Conservation (phyloP, 1,284 basidiomycete species). For the Naganishia albida region DNA sequence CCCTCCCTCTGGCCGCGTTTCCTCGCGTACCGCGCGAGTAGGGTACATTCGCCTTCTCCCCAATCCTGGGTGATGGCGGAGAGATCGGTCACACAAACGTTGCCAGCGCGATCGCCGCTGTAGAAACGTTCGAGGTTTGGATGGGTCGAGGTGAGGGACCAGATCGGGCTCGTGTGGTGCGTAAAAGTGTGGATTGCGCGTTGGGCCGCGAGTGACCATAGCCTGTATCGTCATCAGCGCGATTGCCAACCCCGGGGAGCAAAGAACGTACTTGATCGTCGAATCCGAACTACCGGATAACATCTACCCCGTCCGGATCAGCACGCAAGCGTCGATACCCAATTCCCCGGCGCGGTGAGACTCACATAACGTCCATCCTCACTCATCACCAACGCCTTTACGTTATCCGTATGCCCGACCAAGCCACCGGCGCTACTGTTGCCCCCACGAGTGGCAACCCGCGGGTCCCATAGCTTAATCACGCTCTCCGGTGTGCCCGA, state of each 20-base stretch:
- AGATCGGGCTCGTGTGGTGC: constrained; percentile 92
- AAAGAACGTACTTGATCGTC: constrained; percentile 54
- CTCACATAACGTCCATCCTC: constrained; percentile 86
- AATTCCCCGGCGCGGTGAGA: too few relatives aligned
- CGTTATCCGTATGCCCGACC: constrained; percentile 95
- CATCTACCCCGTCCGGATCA: constrained; percentile 58
- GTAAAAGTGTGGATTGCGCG: constrained; percentile 93
- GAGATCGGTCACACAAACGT: constrained; percentile 86
- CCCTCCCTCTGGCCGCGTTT: constrained; percentile 51
- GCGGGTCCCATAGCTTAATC: constrained; percentile 88
- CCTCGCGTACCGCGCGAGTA: constrained; percentile 69
- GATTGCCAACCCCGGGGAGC: not conserved
- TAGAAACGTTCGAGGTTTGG: constrained; percentile 90
- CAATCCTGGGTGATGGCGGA: constrained; percentile 73
- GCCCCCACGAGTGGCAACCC: constrained; percentile 58
- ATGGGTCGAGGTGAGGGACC: constrained; percentile 86
- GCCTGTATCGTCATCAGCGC: constrained; percentile 59
- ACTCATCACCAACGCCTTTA: constrained; percentile 81
- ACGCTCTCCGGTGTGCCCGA: constrained; percentile 89
- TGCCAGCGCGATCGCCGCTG: constrained; percentile 88
- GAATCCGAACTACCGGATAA: constrained; percentile 88
- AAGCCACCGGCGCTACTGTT: constrained; percentile 68
- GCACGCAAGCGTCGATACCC: not conserved
- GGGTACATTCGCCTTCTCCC: constrained; percentile 82
- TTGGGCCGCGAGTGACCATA: constrained; percentile 90